A percentile compares a stretch with the other conserved stretches of the same genome.
Evolutionary conservation across 345 rosid species (phyloP).

Genomic region (Lepidium didymum): DNA sequence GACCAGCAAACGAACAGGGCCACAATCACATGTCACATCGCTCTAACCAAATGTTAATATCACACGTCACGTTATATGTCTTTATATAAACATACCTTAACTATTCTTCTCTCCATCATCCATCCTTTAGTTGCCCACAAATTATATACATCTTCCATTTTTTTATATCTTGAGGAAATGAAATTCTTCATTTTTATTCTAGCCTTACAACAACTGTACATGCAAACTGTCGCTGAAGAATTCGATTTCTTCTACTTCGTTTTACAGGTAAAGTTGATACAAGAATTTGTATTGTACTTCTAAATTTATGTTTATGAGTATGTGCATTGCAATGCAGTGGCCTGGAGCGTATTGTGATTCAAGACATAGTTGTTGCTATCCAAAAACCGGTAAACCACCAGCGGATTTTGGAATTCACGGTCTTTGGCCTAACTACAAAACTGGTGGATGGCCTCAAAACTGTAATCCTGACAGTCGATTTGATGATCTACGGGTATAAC

Average conservation of each 20-base stretch:
- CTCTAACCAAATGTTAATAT: background rate
- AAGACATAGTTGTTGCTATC: conserved; percentile 65
- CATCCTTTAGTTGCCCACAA: background rate
- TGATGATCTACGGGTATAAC: conserved; percentile 37
- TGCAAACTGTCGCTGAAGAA: conserved; percentile 43
- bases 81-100: conserved; percentile 1
- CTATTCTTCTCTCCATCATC: background rate
- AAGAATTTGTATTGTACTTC: background rate
- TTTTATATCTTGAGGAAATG: conserved; percentile 24
- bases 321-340: conserved; percentile 44
- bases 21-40: background rate
- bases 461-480: conserved; percentile 60
- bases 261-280: conserved; percentile 45
- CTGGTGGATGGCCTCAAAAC: conserved; percentile 76
- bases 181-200: conserved; percentile 32
- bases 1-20: too few relatives aligned
- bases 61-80: conserved; percentile 16
- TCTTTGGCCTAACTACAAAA: conserved; percentile 82
- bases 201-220: conserved; percentile 29
- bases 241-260: conserved; percentile 98
- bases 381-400: conserved; percentile 76
- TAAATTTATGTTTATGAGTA: background rate
- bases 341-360: conserved; percentile 93
- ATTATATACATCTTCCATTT: background rate
- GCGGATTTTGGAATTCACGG: conserved; percentile 94